These are phyloP conservation scores for Ustilago shanxiensis DNA, from an alignment of 1,284 basidiomycete genomes.

Conservation along the genomic window DNA sequence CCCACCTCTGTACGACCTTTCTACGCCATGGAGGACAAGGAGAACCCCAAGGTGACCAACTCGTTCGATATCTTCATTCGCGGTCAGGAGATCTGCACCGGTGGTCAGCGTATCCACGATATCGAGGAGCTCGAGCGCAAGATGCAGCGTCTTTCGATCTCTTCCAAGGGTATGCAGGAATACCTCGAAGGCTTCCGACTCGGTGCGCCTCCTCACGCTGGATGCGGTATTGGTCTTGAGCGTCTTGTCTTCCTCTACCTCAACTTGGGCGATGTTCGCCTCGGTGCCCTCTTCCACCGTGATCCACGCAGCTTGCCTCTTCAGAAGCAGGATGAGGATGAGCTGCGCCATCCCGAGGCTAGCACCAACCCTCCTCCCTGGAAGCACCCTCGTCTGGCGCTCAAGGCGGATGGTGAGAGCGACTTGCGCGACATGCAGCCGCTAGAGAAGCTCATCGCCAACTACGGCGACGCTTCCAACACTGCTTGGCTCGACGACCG, in stretches of 20 bases:
- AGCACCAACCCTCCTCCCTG: slow-evolving; percentile 64
- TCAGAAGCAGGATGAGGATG: slow-evolving; percentile 35
- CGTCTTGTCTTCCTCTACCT: slow-evolving; percentile 68
- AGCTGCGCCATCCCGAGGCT: slow-evolving; percentile 64
- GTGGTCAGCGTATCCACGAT: slow-evolving; percentile 68
- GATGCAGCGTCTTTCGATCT: slow-evolving; percentile 59
- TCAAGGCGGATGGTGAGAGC: slow-evolving; percentile 37
- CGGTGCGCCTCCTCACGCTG: slow-evolving; percentile 67
- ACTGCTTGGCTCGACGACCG: slow-evolving; percentile 75
- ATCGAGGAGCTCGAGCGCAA: slow-evolving; percentile 60
- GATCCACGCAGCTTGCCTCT: slow-evolving; percentile 65
- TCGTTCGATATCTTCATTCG: slow-evolving; percentile 68
- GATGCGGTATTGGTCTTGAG: slow-evolving; percentile 69
- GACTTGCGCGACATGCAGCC: slow-evolving; percentile 62
- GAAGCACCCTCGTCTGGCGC: slow-evolving; percentile 39
- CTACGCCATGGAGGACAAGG: slow-evolving; percentile 78
- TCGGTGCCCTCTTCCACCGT: slow-evolving; percentile 67
- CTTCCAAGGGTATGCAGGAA: slow-evolving; percentile 62
- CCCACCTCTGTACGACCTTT: slow-evolving; percentile 88
- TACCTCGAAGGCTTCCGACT: slow-evolving; percentile 68
- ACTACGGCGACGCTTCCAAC: slow-evolving; percentile 75
- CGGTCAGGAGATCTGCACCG: slow-evolving; percentile 69
- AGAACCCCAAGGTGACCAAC: slow-evolving; percentile 62
- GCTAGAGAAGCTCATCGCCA: slow-evolving; percentile 73
- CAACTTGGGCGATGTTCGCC: slow-evolving; percentile 66